Base-by-base conservation (phyloP, 257 asterid species). In the Pogostemon cablin region DNA sequence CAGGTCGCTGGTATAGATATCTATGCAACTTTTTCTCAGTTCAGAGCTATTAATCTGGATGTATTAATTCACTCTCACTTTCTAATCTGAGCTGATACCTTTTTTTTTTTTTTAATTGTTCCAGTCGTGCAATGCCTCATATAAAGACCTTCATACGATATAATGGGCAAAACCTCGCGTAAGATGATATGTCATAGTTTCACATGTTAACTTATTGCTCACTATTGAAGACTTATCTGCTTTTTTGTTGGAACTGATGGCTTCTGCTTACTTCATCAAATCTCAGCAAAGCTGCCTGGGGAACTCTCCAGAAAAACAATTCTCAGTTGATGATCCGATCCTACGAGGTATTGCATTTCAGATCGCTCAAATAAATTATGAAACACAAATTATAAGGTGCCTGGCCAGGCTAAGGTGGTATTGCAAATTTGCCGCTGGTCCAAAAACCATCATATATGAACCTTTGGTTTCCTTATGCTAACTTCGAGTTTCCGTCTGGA, bases 211-310 rank as follows among this genome's bases (percentile, higher is more conserved):
- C 59, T 43, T 48, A 59, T 40, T 67, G 17, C 38, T 37, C 42
- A 59, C 57, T 74, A 47, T 53, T 72, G 20, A 69, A 3, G 11
- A 25, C 35, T 60, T 25, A 9, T 52, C 40, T 64, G 62, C 75
- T 61, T 3, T 64, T 62, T 54, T 20, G 57, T 4, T 55, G 75
- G 60, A 62, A 74, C 78, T 91, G 99, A 79, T 93, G 98, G 99
- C 78, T 93, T 5, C 85, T 91, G 78, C 97, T 93, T 63, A 91
- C 99, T 60, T 93, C 99, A 41, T 39, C 99, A 44, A 93, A 93
- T 85, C 96, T 93, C 83, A 93, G 99, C 88, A 91, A 93, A 84
- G 99, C 99, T 76, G 99, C 99, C n/a, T 93, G 99, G 99, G 99
- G 99, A 48, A 82, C 89, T 73, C 96, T 93, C 69, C 99, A 93